Percentiles rank a stretch among this genome's conserved stretches.
phyloP scores from a whole-genome alignment of 176 grass and related monocot species.

The Cymbopogon citratus region DNA sequence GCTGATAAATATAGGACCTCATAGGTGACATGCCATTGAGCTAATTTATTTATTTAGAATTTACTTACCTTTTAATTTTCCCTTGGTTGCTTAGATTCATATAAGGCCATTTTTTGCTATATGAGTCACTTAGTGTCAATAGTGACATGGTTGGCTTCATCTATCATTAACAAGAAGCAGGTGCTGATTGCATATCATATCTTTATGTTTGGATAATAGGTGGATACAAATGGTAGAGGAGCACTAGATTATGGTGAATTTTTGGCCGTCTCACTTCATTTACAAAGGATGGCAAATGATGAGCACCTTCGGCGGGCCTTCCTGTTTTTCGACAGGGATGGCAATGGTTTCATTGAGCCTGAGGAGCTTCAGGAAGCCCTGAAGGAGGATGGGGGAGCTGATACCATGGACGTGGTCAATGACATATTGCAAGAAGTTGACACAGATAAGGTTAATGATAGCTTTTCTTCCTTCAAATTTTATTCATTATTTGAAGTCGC shows the following conservation, averaged over 20 bases:
- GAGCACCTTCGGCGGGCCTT: slow-evolving; percentile 80
- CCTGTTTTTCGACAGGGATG: slow-evolving; percentile 73
- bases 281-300: slow-evolving; percentile 81
- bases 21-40: not conserved
- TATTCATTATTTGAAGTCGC: not conserved
- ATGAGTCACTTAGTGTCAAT: not conserved
- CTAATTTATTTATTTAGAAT: not conserved
- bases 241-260: slow-evolving; percentile 85
- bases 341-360: slow-evolving; percentile 73
- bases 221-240: slow-evolving; percentile 67
- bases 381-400: slow-evolving; percentile 45
- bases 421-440: slow-evolving; percentile 82
- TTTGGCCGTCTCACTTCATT: slow-evolving; percentile 79
- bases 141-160: not conserved
- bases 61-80: not conserved
- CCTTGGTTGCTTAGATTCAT: not conserved
- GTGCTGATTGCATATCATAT: slow-evolving; percentile 11
- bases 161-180: not conserved
- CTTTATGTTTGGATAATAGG: slow-evolving; percentile 36
- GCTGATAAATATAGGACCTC: not conserved
- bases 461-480: not conserved
- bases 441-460: slow-evolving; percentile 71
- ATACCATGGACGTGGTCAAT: slow-evolving; percentile 63
- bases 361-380: slow-evolving; percentile 70
- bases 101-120: not conserved